These are phyloP conservation scores for Chrysosporium queenslandicum DNA, from an alignment of 2,329 filamentous ascomycete genomes.

Conservation along the genomic window DNA sequence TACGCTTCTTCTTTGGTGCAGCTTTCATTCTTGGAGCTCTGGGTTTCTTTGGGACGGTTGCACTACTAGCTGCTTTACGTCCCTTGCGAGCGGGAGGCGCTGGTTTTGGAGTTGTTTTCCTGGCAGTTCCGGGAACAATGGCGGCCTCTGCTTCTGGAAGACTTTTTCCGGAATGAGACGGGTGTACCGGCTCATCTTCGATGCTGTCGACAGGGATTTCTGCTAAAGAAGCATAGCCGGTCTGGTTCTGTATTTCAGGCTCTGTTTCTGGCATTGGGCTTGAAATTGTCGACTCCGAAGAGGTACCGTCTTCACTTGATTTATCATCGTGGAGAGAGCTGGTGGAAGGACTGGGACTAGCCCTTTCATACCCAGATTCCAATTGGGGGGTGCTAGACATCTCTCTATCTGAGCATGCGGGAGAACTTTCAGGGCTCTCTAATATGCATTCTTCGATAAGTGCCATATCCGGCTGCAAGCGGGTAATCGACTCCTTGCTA, in stretches of 20 bases:
- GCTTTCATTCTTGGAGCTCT: not conserved
- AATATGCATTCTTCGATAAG: conserved; percentile 8
- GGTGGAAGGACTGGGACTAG: not conserved
- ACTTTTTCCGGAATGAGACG: not conserved
- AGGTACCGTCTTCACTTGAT: not conserved
- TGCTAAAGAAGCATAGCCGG: not conserved
- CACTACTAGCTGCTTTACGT: not conserved
- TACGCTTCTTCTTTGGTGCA: not conserved
- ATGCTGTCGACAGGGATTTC: not conserved
- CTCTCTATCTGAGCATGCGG: conserved; percentile 3
- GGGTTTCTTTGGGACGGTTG: not conserved
- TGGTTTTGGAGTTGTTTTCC: not conserved
- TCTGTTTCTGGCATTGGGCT: not conserved
- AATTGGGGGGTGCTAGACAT: not conserved
- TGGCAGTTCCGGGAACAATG: not conserved
- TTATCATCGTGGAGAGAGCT: not conserved
- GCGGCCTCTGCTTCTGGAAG: not conserved
- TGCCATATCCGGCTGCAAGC: conserved; percentile 16
- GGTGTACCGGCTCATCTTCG: not conserved
- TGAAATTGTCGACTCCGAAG: not conserved
- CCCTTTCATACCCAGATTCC: not conserved
- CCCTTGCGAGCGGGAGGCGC: not conserved
- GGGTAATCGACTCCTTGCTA: conserved; percentile 15
- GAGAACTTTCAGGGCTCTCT: conserved; percentile 8
- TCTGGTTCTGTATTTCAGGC: not conserved